phyloP scores from a whole-genome alignment of 805 yeast species.

The Wickerhamiella slavikovae region DNA sequence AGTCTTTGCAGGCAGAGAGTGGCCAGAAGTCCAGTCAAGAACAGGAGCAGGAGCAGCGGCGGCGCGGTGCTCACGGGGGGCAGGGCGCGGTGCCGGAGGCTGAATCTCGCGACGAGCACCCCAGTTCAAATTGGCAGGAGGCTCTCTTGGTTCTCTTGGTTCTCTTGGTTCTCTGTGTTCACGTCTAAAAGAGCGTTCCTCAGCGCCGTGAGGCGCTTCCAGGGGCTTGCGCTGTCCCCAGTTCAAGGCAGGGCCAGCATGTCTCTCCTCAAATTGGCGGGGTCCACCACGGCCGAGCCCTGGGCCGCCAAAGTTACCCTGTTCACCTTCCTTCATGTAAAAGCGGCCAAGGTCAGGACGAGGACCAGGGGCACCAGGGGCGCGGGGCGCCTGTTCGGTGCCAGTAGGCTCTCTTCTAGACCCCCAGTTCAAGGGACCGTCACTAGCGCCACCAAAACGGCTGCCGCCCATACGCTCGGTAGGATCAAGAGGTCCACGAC shows the following conservation, averaged over 20 bases:
- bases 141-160: too few relatives aligned
- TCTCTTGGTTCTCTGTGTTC: slow-evolving; percentile 2
- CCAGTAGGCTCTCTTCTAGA: slow-evolving; percentile 7
- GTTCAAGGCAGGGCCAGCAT: too few relatives aligned
- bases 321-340: slow-evolving; percentile 17
- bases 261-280: too few relatives aligned
- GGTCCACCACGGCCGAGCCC: slow-evolving; percentile 19
- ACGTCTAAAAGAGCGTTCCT: too few relatives aligned
- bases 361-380: background rate
- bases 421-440: slow-evolving; percentile 11
- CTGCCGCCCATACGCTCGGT: slow-evolving; percentile 17
- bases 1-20: slow-evolving; percentile 4
- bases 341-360: background rate
- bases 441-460: slow-evolving; percentile 20
- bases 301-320: slow-evolving; percentile 18
- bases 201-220: too few relatives aligned
- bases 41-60: slow-evolving; percentile 27
- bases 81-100: slow-evolving; percentile 1
- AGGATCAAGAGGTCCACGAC: slow-evolving; percentile 5
- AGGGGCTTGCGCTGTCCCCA: too few relatives aligned
- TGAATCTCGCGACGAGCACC: slow-evolving; percentile 8
- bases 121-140: slow-evolving; percentile 29
- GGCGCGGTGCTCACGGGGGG: slow-evolving; percentile 10
- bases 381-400: slow-evolving; percentile 1
- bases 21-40: slow-evolving; percentile 23